These are phyloP conservation scores for Chytriomyces sp. DNA, from an alignment of 192 early-diverging fungal genomes.

Conservation along the genomic window DNA sequence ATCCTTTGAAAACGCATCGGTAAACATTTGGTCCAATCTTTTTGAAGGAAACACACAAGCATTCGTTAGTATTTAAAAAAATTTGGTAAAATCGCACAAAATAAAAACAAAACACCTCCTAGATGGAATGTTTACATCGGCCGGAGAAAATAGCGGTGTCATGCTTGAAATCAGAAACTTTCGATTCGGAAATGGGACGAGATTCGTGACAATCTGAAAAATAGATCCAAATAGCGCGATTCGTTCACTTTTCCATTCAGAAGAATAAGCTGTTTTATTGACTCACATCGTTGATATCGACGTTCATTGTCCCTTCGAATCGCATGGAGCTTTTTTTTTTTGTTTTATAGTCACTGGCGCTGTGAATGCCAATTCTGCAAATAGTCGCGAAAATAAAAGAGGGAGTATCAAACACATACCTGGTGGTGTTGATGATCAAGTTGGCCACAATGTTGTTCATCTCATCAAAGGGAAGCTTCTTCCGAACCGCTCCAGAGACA, in stretches of 20 bases:
- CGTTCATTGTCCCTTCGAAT: slow-evolving; percentile 65
- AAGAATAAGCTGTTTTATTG: too few relatives aligned
- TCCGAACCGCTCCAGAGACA: background rate
- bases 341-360: slow-evolving; percentile 32
- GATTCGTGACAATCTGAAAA: slow-evolving; percentile 56
- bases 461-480: slow-evolving; percentile 50
- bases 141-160: slow-evolving; percentile 54
- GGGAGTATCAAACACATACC: slow-evolving; percentile 32
- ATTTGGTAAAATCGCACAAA: background rate
- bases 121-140: slow-evolving; percentile 42
- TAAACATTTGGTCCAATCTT: slow-evolving; percentile 67
- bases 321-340: slow-evolving; percentile 46
- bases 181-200: slow-evolving; percentile 64
- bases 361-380: background rate
- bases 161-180: slow-evolving; percentile 65
- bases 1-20: slow-evolving; percentile 58
- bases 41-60: background rate
- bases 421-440: slow-evolving; percentile 62
- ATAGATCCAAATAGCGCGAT: too few relatives aligned
- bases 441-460: slow-evolving; percentile 70
- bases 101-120: slow-evolving; percentile 34
- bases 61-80: background rate
- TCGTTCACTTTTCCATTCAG: too few relatives aligned
- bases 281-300: slow-evolving; percentile 62
- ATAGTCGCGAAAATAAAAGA: background rate